Conservation (phyloP, 2,329 filamentous ascomycete species). For the Neocucurbitaria cava region DNA sequence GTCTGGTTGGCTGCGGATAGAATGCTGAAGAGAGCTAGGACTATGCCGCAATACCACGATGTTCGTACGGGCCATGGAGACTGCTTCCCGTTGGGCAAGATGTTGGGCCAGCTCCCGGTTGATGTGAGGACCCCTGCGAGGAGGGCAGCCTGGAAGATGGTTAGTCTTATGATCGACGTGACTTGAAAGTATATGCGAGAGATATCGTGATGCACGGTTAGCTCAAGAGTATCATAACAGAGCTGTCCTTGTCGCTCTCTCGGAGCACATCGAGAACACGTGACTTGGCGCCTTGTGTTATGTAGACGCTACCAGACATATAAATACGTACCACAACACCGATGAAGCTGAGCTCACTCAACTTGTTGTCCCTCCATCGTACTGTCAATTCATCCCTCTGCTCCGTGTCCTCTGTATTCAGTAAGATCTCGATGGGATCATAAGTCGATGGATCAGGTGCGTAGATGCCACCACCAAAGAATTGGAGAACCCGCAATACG, state of each 20-base stretch:
- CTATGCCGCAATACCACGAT: constrained; percentile 53
- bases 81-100: constrained; percentile 46
- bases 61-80: constrained; percentile 53
- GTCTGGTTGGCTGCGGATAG: constrained; percentile 54
- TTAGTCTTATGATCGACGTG: too few species aligned
- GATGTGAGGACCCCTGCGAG: constrained; percentile 52
- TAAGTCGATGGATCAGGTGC: constrained; percentile 44
- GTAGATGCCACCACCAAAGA: constrained; percentile 45
- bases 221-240: too few species aligned
- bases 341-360: constrained; percentile 52
- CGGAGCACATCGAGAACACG: background rate
- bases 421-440: constrained; percentile 47
- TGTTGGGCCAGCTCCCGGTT: constrained; percentile 54
- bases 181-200: too few species aligned
- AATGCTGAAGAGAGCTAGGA: constrained; percentile 60
- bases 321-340: constrained; percentile 51
- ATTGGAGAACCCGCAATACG: constrained; percentile 25
- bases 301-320: too few species aligned
- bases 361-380: constrained; percentile 49
- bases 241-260: too few species aligned
- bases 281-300: background rate
- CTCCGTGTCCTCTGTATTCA: constrained; percentile 43
- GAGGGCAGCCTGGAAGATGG: constrained; percentile 42
- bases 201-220: too few species aligned
- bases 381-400: constrained; percentile 48